Base-by-base conservation (phyloP, 208 protist genomes). In the Leishmania major region DNA sequence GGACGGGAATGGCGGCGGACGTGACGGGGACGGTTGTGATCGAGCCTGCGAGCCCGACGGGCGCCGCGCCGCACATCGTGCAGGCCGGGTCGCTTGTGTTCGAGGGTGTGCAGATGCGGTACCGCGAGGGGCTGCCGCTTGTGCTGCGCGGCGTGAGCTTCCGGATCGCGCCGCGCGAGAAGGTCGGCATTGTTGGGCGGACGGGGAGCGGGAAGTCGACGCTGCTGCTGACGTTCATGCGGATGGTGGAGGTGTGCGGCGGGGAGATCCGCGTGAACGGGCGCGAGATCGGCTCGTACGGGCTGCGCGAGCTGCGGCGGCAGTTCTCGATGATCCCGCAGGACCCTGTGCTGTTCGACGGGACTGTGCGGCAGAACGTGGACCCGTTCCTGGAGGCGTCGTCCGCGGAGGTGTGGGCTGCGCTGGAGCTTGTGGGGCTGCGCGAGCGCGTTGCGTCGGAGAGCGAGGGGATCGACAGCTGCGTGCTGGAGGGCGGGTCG, bases 171-270 rank as follows among this genome's bases (percentile, higher is more conserved):
- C 80, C 84, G 51, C 82, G 92, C 19, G 81, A 98, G 85, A 98
- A 98, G 87, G 89, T 97, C 7, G 91, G 87, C 19, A 79, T 98
- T 45, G 92, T 97, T 49, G 96, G 96, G 35, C 87, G 91, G 74
- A 96, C 95, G 35, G 96, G 96, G 31, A 91, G 87, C 72, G 95
- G 95, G 62, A 98, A 98, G 89, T 94, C 92, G 70, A 93, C 94
- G 74, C 87, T 98, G 76, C 71, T 97, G 82, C 80, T 92, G 75
- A 89, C 92, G 55, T 85, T 97, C 67, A 72, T 97, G 84, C 88
- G 93, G 67, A 78, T 96, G 82, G 84, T 97, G 70, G 86, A 93
- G 11, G 85, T 89, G 22, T 88, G 87, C 79, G 87, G 87, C 22
- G 93, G 93, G 45, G 77, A 73, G 59, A 89, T 97, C 40, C 60